Evolutionary conservation across 2,329 filamentous ascomycete genomes (phyloP).

Genomic region (Diaporthe sp.): DNA sequence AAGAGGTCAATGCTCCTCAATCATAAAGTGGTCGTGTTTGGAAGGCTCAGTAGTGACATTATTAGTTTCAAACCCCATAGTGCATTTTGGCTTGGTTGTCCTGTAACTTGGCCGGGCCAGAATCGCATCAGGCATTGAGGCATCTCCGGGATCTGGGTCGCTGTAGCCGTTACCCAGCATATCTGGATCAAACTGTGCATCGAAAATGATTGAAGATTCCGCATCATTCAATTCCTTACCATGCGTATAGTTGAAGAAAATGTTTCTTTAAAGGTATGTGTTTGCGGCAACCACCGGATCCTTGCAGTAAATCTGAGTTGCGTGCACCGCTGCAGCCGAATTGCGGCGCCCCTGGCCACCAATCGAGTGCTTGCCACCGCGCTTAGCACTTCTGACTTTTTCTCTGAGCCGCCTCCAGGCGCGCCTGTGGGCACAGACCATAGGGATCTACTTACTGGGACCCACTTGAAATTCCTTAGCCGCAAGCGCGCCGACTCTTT

Average conservation of each 20-base stretch:
- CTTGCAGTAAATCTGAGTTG: neutral
- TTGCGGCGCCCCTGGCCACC: neutral
- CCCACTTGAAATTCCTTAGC: constrained; percentile 34
- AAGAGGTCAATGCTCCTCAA: too few species aligned
- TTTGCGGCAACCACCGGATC: too few species aligned
- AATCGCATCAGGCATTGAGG: neutral
- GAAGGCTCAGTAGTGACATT: too few species aligned
- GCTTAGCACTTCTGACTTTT: constrained; percentile 15
- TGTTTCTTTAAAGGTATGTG: too few species aligned
- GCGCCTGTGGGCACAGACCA: constrained; percentile 3
- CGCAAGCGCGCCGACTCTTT: constrained; percentile 31
- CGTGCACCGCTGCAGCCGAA: neutral
- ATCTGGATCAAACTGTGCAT: too few species aligned
- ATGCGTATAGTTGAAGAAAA: too few species aligned
- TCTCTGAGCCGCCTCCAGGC: neutral
- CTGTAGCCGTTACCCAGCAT: neutral
- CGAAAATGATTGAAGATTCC: too few species aligned
- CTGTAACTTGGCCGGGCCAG: neutral
- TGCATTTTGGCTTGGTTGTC: too few species aligned
- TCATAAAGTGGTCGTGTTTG: too few species aligned
- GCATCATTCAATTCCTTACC: rapidly evolving
- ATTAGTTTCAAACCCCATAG: too few species aligned
- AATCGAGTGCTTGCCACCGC: neutral
- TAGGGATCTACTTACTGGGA: neutral
- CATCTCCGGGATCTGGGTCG: neutral